Conservation (phyloP, 148 eudicot species). For the Salicornia ramosissima region DNA sequence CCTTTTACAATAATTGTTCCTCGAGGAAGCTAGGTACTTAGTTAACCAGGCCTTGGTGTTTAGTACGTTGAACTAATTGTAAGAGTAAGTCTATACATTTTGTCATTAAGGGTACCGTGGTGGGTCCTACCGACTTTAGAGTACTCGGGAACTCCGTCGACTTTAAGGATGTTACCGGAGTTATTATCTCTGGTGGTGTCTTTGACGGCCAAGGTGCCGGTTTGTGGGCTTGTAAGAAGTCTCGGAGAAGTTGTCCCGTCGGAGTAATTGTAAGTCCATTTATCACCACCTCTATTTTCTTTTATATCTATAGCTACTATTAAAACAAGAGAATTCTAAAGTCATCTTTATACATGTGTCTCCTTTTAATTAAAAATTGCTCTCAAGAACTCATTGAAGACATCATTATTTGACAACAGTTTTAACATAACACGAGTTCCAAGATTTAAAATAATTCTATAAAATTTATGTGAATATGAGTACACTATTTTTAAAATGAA, state of each 20-base stretch:
- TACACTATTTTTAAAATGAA: too few relatives aligned
- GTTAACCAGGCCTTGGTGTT: slow-evolving; percentile 14
- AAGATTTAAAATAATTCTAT: too few relatives aligned
- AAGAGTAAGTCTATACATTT: slow-evolving; percentile 22
- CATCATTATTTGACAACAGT: too few relatives aligned
- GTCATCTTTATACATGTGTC: too few relatives aligned
- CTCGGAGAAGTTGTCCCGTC: slow-evolving; percentile 30
- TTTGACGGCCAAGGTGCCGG: slow-evolving; percentile 39
- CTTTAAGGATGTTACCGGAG: slow-evolving; percentile 29
- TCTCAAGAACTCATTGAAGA: too few relatives aligned
- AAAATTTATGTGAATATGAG: too few relatives aligned
- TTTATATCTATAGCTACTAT: too few relatives aligned
- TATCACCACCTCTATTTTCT: too few relatives aligned
- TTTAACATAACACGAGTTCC: too few relatives aligned
- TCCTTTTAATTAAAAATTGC: too few relatives aligned
- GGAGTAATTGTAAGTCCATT: slow-evolving; percentile 36
- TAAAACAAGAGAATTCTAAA: not conserved
- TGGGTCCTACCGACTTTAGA: slow-evolving; percentile 33
- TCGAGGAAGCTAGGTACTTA: slow-evolving; percentile 29
- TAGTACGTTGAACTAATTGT: slow-evolving; percentile 20
- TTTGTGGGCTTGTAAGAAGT: slow-evolving; percentile 37
- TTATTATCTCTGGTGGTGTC: slow-evolving; percentile 38
- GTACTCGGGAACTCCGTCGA: slow-evolving; percentile 21
- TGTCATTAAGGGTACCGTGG: slow-evolving; percentile 34
- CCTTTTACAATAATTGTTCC: slow-evolving; percentile 32